Evolutionary conservation across 495 filamentous ascomycete genomes (phyloP).

Genomic region (Podospora sp.): DNA sequence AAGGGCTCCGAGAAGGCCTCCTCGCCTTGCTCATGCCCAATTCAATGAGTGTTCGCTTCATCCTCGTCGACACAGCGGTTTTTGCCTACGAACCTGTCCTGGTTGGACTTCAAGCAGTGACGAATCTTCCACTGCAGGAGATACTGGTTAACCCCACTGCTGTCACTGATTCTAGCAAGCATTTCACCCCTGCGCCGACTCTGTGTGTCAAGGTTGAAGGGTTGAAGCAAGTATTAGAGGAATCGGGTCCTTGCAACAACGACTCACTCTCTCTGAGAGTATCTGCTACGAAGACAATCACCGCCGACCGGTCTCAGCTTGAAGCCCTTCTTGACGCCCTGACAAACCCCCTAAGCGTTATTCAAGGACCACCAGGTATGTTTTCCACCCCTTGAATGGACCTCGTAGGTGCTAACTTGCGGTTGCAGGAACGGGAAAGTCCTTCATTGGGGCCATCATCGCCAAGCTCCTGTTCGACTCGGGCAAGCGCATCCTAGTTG

Average conservation of each 20-base stretch:
- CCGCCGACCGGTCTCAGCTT: slow-evolving; percentile 62
- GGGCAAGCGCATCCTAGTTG: slow-evolving; percentile 58
- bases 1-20: slow-evolving; percentile 34
- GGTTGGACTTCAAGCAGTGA: slow-evolving; percentile 57
- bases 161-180: background rate
- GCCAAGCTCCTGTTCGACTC: slow-evolving; percentile 61
- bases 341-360: slow-evolving; percentile 58
- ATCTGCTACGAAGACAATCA: slow-evolving; percentile 26
- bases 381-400: background rate
- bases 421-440: slow-evolving; percentile 72
- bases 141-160: slow-evolving; percentile 46
- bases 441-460: slow-evolving; percentile 71
- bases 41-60: slow-evolving; percentile 46
- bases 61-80: slow-evolving; percentile 64
- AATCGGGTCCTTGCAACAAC: background rate
- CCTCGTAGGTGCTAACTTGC: too few relatives aligned
- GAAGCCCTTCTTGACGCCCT: slow-evolving; percentile 60
- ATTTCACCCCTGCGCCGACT: background rate
- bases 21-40: slow-evolving; percentile 50
- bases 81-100: slow-evolving; percentile 77
- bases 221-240: background rate
- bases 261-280: background rate
- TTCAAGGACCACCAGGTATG: slow-evolving; percentile 78
- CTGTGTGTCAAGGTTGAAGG: background rate
- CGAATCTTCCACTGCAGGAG: slow-evolving; percentile 55